phyloP scores from a whole-genome alignment of 208 protist species.

The Wallacemonas sp. region DNA sequence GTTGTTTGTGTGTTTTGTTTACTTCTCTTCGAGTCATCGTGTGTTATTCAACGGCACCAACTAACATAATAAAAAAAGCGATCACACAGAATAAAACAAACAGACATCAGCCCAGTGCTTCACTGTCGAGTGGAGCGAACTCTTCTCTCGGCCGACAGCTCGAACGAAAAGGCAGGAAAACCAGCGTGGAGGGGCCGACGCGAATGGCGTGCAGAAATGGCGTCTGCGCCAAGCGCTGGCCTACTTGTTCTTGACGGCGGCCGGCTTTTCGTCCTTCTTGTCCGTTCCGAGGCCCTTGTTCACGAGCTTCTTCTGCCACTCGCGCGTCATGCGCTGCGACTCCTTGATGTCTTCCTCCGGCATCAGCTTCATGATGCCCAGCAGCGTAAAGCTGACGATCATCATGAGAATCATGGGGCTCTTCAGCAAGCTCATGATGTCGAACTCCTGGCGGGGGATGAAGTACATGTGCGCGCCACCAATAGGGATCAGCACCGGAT shows the following conservation, averaged over 20 bases:
- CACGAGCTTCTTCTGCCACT: conserved; percentile 57
- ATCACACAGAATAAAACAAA: too few species aligned
- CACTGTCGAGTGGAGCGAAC: too few species aligned
- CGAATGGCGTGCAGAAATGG: not conserved
- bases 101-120: too few species aligned
- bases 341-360: conserved; percentile 80
- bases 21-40: too few species aligned
- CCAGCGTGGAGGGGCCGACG: not conserved
- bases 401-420: conserved; percentile 88
- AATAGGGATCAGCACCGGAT: conserved; percentile 63
- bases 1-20: too few species aligned
- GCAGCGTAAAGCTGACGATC: conserved; percentile 53
- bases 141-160: too few species aligned
- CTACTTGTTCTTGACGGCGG: conserved; percentile 13
- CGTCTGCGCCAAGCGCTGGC: too few species aligned
- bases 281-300: conserved; percentile 21
- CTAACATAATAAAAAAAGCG: too few species aligned
- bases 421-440: conserved; percentile 53
- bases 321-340: conserved; percentile 61
- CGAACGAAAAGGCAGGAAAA: too few species aligned
- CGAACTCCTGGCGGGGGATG: conserved; percentile 78
- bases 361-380: conserved; percentile 76
- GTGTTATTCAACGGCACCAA: too few species aligned
- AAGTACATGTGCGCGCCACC: conserved; percentile 61
- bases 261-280: conserved; percentile 17